These are phyloP conservation scores for Xylariales sp. DNA, from an alignment of 2,329 filamentous ascomycete species.

Conservation along the genomic window DNA sequence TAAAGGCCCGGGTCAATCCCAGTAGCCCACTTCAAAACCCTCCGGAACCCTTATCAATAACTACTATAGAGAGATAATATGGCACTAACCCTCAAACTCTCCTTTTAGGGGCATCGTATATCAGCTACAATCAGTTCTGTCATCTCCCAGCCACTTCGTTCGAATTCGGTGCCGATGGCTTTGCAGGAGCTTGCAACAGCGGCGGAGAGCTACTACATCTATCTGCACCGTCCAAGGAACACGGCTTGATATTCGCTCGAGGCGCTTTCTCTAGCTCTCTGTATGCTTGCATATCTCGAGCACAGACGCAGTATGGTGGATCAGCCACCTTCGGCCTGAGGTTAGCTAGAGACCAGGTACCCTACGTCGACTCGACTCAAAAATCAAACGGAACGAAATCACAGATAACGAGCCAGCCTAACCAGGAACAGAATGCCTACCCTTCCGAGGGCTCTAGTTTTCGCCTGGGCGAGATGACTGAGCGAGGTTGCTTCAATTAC, in stretches of 20 bases:
- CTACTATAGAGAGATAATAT: neutral
- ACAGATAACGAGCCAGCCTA: neutral
- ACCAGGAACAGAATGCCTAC: neutral
- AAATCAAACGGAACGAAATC: neutral
- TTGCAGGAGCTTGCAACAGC: conserved; percentile 34
- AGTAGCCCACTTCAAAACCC: neutral
- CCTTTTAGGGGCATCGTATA: conserved; percentile 32
- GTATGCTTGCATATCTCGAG: conserved; percentile 33
- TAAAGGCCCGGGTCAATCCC: no score
- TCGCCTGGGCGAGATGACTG: conserved; percentile 30
- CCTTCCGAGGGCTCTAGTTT: conserved; percentile 20
- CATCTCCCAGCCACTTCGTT: conserved; percentile 33
- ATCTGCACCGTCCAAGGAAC: conserved; percentile 28
- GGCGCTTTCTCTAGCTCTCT: conserved; percentile 32
- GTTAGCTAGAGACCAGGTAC: conserved; percentile 20
- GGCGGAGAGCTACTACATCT: conserved; percentile 36
- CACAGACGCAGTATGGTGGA: conserved; percentile 26
- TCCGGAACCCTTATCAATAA: neutral
- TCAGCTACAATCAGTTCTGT: conserved; percentile 33
- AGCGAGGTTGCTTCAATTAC: conserved; percentile 34
- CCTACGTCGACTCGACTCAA: neutral
- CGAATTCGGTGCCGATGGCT: conserved; percentile 37
- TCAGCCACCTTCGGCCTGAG: conserved; percentile 32
- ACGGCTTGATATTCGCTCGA: conserved; percentile 34
- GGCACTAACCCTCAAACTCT: conserved; percentile 4